Evolutionary conservation across 441 rosid genomes (phyloP), one percentile per base, ranked within the genome.

Genomic region (Corymbia citriodora): DNA sequence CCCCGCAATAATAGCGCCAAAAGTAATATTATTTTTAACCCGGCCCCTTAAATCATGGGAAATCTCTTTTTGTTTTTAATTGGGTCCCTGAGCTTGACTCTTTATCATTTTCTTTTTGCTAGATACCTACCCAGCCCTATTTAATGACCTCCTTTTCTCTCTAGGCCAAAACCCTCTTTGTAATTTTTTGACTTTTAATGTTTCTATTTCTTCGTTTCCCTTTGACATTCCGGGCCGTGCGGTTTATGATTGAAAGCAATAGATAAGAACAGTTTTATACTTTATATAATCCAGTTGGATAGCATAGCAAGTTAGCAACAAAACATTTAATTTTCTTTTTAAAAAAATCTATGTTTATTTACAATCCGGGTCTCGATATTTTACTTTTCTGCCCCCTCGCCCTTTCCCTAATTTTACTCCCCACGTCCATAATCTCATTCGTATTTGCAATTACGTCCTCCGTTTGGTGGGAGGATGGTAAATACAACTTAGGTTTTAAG

Each of bases 141-240:
- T 82, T 48, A 49, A 2, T 31, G 65, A 17, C 36, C 27, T 3
- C 36, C 27, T 5, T 83, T 59, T 25, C 61, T 70, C 53, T 61
- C 23, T 27, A 55, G 21, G 40, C 12, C n/a, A 25, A 79, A 63
- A 45, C 90, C 87, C 68, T 40, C 45, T 40, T 88, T 87, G 50
- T 50, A 83, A 87, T 18, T 83, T n/a, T 23, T n/a, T 23, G 87
- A 59, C 55, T 48, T 79, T 79, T 45, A 36, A 68, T 11, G 90
- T 15, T 63, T 55, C 85, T 23, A 40, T 79, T 45, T 45, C 85
- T 31, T 70, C 23, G 79, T 79, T 90, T 25, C 53, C 31, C 36
- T 92, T 93, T 92, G 93, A 93, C 94, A 90, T 79, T 88, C 50
- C 88, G 88, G 88, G 88, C 92, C 92, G 74, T 65, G 91, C 93